These are phyloP conservation scores for Ustilago curta DNA, from an alignment of 1,284 basidiomycete species.

Conservation along the genomic window DNA sequence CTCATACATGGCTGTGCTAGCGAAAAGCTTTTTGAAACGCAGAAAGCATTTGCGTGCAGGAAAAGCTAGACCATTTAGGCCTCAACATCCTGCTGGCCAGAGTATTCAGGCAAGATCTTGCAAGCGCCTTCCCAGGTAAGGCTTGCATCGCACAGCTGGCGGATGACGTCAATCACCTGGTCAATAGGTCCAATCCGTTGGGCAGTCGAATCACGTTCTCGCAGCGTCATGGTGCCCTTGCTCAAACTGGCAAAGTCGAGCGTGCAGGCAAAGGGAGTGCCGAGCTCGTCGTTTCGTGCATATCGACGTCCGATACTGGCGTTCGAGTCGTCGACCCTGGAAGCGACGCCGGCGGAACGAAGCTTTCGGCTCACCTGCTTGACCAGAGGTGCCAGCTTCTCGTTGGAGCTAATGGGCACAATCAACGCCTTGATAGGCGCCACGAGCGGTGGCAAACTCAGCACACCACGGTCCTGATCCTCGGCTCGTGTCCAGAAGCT, in stretches of 20 bases:
- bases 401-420: conserved; percentile 90
- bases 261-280: conserved; percentile 95
- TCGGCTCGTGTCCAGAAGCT: conserved; percentile 94
- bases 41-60: not conserved
- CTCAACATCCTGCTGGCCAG: conserved; percentile 79
- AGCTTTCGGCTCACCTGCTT: conserved; percentile 88
- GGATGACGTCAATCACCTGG: conserved; percentile 84
- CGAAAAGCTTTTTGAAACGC: not conserved
- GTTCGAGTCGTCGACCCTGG: conserved; percentile 93
- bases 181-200: conserved; percentile 94
- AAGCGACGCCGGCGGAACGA: conserved; percentile 87
- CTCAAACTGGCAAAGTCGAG: conserved; percentile 93
- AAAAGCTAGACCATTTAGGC: conserved; percentile 14
- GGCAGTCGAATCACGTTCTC: conserved; percentile 90
- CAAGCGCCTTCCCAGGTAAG: conserved; percentile 82
- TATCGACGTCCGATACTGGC: conserved; percentile 96
- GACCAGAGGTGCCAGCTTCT: conserved; percentile 86
- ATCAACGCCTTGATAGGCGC: conserved; percentile 97
- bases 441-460: conserved; percentile 89
- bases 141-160: conserved; percentile 67
- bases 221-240: conserved; percentile 68
- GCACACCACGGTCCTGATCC: conserved; percentile 74
- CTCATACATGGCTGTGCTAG: not conserved
- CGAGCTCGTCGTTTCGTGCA: conserved; percentile 96
- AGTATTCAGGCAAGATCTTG: conserved; percentile 80